A percentile compares a stretch with the other conserved stretches of the same genome.
These are phyloP conservation scores for Phialocephala subalpina DNA, from an alignment of 2,329 filamentous ascomycete species.

Conservation along the genomic window DNA sequence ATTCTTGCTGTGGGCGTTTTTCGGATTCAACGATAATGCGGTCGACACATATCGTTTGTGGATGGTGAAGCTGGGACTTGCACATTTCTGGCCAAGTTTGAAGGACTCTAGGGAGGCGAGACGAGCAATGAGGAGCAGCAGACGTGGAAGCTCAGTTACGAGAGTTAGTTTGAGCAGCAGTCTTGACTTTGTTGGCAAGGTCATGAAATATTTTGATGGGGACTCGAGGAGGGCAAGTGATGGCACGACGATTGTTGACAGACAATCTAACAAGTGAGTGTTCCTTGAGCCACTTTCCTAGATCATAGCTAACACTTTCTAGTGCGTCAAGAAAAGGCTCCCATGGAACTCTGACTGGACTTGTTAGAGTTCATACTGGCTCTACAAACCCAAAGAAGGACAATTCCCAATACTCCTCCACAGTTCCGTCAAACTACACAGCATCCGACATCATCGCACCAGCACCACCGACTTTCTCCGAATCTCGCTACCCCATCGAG, in stretches of 20 bases:
- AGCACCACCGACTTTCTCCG: conserved; percentile 14
- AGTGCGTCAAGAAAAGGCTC: conserved; percentile 18
- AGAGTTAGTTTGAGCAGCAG: conserved; percentile 20
- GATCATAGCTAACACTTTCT: not conserved
- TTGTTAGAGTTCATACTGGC: not conserved
- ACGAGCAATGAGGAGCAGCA: conserved; percentile 11
- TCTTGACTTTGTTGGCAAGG: conserved; percentile 38
- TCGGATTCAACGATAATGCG: conserved; percentile 70
- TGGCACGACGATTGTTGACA: conserved; percentile 18
- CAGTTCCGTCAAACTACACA: not conserved
- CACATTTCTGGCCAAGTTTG: conserved; percentile 35
- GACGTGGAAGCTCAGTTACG: conserved; percentile 7
- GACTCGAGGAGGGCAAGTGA: conserved; percentile 24
- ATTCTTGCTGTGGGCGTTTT: conserved; percentile 66
- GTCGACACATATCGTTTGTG: conserved; percentile 55
- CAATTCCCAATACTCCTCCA: not conserved
- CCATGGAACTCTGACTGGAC: conserved; percentile 8
- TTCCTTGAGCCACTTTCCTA: not conserved
- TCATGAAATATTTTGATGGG: conserved; percentile 36
- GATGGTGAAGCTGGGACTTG: conserved; percentile 35
- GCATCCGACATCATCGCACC: conserved; percentile 11
- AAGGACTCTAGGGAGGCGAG: conserved; percentile 22
- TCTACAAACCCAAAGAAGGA: not conserved
- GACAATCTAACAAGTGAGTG: not conserved
- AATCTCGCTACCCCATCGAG: conserved; percentile 1